phyloP scores from a whole-genome alignment of 2,329 filamentous ascomycete species.

The Elsinoe australis region DNA sequence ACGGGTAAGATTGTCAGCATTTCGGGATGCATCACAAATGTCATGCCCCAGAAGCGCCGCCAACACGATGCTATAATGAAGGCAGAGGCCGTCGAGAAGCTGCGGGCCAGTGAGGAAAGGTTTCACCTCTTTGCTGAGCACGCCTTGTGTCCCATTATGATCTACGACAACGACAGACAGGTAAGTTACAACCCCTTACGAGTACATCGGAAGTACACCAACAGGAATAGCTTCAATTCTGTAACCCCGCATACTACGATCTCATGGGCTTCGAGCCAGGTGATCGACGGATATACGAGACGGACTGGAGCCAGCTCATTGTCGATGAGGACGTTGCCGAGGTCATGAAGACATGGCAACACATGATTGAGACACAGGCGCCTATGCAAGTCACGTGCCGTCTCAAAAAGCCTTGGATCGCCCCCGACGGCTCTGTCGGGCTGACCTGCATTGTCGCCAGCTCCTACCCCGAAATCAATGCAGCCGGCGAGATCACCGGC shows the following conservation, averaged over 20 bases:
- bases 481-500: constrained; percentile 32
- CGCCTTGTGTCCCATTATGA: constrained; percentile 31
- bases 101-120: constrained; percentile 33
- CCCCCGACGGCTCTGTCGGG: constrained; percentile 20
- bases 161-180: constrained; percentile 19
- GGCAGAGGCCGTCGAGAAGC: constrained; percentile 33
- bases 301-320: constrained; percentile 39
- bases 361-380: constrained; percentile 30
- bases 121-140: constrained; percentile 27
- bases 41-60: constrained; percentile 23
- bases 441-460: constrained; percentile 20
- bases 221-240: constrained; percentile 35
- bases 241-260: constrained; percentile 42
- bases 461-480: constrained; percentile 23
- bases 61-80: constrained; percentile 34
- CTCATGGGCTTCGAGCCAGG: constrained; percentile 40
- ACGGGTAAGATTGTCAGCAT: constrained; percentile 21
- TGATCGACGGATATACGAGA: constrained; percentile 29
- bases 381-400: constrained; percentile 40
- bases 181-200: not conserved
- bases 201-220: not conserved
- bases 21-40: constrained; percentile 25
- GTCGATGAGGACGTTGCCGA: constrained; percentile 29
- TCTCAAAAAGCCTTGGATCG: constrained; percentile 25
- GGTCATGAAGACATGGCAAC: constrained; percentile 35